Evolutionary conservation across 768 basidiomycete genomes (phyloP).

Genomic region (Saitozyma sp.): DNA sequence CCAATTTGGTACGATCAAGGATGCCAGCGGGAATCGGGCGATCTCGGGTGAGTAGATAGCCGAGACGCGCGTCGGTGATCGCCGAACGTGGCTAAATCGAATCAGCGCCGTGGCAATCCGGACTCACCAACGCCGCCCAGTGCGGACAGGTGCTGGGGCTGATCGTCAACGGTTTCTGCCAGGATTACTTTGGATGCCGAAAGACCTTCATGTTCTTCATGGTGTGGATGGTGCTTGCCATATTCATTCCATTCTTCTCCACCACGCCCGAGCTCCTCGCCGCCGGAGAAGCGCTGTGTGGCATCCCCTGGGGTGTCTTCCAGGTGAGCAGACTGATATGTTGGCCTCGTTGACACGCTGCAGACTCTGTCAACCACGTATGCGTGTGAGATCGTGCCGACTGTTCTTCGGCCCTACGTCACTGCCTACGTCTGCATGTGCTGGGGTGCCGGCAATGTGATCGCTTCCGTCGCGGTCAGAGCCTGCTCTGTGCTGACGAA

Average conservation of each 20-base stretch:
- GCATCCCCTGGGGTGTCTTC: slow-evolving; percentile 49
- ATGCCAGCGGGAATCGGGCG: slow-evolving; percentile 9
- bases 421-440: slow-evolving; percentile 39
- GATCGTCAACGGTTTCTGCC: slow-evolving; percentile 16
- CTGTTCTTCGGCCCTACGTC: slow-evolving; percentile 37
- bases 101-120: slow-evolving; percentile 51
- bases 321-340: slow-evolving; percentile 5
- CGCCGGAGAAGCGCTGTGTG: slow-evolving; percentile 24
- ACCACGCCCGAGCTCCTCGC: slow-evolving; percentile 20
- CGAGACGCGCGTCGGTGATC: no score
- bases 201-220: slow-evolving; percentile 27
- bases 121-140: slow-evolving; percentile 39
- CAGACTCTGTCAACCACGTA: slow-evolving; percentile 44
- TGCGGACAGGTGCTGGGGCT: slow-evolving; percentile 44
- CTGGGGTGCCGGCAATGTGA: slow-evolving; percentile 38
- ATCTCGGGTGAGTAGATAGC: slow-evolving; percentile 10
- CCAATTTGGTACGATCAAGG: slow-evolving; percentile 12
- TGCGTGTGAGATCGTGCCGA: slow-evolving; percentile 41
- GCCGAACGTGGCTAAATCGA: background rate
- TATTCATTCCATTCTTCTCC: slow-evolving; percentile 32
- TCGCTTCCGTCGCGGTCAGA: slow-evolving; percentile 31
- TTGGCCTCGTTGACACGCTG: slow-evolving; percentile 5
- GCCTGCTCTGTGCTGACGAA: background rate
- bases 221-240: slow-evolving; percentile 24
- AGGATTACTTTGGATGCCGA: slow-evolving; percentile 32